Percentiles rank a stretch among this genome's conserved stretches.
Conservation (phyloP, 192 early-diverging fungal species). For the Dissophora globulifera region DNA sequence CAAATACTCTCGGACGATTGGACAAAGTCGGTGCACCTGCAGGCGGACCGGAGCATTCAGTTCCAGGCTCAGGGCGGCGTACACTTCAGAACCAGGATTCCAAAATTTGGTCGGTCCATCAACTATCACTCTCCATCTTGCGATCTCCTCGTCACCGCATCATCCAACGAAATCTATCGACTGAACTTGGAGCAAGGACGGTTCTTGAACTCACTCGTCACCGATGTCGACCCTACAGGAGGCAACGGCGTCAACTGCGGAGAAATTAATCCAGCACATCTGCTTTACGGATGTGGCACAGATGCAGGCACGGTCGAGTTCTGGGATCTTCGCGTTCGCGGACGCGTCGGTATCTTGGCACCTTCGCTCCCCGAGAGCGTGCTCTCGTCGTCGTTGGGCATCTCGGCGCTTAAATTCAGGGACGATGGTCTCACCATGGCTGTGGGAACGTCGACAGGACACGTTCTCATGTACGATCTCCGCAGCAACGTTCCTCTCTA, state of each 20-base stretch:
- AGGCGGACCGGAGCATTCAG: slow-evolving; percentile 90
- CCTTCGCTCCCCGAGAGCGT: slow-evolving; percentile 59
- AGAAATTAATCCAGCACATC: slow-evolving; percentile 90
- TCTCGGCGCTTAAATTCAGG: slow-evolving; percentile 82
- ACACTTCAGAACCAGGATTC: slow-evolving; percentile 94
- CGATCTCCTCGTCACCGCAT: slow-evolving; percentile 86
- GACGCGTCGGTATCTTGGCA: slow-evolving; percentile 77
- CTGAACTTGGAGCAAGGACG: slow-evolving; percentile 94
- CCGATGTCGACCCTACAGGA: slow-evolving; percentile 66
- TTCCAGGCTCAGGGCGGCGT: slow-evolving; percentile 96
- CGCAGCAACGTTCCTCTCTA: slow-evolving; percentile 83
- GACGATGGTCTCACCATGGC: slow-evolving; percentile 87
- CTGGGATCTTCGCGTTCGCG: slow-evolving; percentile 90
- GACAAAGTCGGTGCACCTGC: slow-evolving; percentile 94
- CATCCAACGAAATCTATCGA: slow-evolving; percentile 85
- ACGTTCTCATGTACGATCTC: slow-evolving; percentile 93
- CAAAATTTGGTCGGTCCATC: slow-evolving; percentile 92
- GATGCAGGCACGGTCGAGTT: slow-evolving; percentile 91
- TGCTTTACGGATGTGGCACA: slow-evolving; percentile 91
- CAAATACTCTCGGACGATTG: slow-evolving; percentile 95
- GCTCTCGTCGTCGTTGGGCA: slow-evolving; percentile 37
- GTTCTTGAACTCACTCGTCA: slow-evolving; percentile 86
- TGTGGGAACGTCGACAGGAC: slow-evolving; percentile 92
- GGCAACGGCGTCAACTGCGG: slow-evolving; percentile 74
- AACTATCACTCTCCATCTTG: slow-evolving; percentile 93